These are phyloP conservation scores for Isatis tinctoria DNA, from an alignment of 345 rosid species.

Conservation along the genomic window DNA sequence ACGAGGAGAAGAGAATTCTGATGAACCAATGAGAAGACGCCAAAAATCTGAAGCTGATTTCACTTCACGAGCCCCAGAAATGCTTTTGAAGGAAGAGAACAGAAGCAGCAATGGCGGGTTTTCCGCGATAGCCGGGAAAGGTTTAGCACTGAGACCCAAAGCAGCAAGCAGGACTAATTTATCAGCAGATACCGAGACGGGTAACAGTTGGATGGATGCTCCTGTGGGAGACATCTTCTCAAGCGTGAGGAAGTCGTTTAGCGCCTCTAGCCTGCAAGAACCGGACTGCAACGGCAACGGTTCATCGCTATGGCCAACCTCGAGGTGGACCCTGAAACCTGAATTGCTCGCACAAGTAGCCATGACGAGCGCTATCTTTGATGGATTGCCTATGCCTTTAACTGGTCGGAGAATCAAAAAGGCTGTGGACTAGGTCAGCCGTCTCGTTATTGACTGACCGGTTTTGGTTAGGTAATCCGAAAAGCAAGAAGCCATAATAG, in stretches of 20 bases:
- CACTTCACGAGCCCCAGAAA: constrained; percentile 39
- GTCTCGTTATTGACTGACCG: not conserved
- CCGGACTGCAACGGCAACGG: constrained; percentile 37
- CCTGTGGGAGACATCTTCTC: constrained; percentile 34
- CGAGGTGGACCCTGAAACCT: constrained; percentile 59
- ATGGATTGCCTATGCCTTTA: constrained; percentile 69
- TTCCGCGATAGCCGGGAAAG: constrained; percentile 48
- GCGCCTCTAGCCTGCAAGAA: constrained; percentile 73
- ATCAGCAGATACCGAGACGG: constrained; percentile 34
- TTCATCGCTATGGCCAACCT: constrained; percentile 43
- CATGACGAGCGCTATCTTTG: constrained; percentile 61
- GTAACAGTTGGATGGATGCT: constrained; percentile 31
- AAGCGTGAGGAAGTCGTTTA: constrained; percentile 65
- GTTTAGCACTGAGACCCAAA: constrained; percentile 63
- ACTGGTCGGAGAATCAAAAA: constrained; percentile 64
- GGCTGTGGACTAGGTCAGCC: constrained; percentile 60
- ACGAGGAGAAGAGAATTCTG: constrained; percentile 34
- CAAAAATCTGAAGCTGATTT: constrained; percentile 61
- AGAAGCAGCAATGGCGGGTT: constrained; percentile 30
- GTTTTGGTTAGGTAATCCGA: not conserved
- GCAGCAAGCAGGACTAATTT: constrained; percentile 37
- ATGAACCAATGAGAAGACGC: constrained; percentile 49
- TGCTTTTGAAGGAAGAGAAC: constrained; percentile 54
- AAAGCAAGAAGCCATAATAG: constrained; percentile 7
- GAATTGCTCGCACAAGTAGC: constrained; percentile 62